phyloP scores from a whole-genome alignment of 805 yeast species.

The Torulaspora indica region DNA sequence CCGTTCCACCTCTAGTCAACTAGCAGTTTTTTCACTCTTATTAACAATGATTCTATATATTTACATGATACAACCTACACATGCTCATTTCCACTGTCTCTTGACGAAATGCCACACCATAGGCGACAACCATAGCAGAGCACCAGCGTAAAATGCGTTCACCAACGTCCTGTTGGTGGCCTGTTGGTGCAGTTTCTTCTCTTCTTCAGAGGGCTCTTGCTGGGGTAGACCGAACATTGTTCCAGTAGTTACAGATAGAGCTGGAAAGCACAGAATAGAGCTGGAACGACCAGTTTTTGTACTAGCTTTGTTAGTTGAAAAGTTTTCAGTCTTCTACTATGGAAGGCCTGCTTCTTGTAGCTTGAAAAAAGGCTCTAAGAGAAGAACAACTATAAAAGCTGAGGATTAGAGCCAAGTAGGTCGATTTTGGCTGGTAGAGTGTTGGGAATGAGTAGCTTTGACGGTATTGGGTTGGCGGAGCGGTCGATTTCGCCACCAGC shows the following conservation, averaged over 20 bases:
- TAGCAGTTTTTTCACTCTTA: background rate
- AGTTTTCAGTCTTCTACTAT: slow-evolving; percentile 2
- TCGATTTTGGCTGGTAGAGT: background rate
- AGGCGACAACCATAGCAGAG: slow-evolving; percentile 50
- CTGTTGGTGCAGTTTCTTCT: slow-evolving; percentile 61
- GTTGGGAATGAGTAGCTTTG: slow-evolving; percentile 7
- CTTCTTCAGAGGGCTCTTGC: slow-evolving; percentile 54
- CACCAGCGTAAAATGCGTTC: slow-evolving; percentile 58
- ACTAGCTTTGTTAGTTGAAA: too few relatives aligned
- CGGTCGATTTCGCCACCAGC: slow-evolving; percentile 2
- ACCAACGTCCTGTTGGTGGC: slow-evolving; percentile 55
- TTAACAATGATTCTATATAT: slow-evolving; percentile 5
- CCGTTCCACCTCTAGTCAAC: background rate
- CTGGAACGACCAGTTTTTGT: too few relatives aligned
- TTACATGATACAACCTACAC: slow-evolving; percentile 11
- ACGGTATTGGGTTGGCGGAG: slow-evolving; percentile 4
- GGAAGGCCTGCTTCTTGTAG: background rate
- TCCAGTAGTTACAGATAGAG: background rate
- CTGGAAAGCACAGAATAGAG: too few relatives aligned
- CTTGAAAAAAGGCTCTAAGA: slow-evolving; percentile 4
- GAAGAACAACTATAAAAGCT: background rate
- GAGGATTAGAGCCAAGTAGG: background rate
- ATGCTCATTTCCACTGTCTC: slow-evolving; percentile 34
- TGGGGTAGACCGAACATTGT: slow-evolving; percentile 49
- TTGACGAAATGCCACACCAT: slow-evolving; percentile 34